phyloP scores from a whole-genome alignment of 495 filamentous ascomycete genomes.

The Aspergillus saccharolyticus region DNA sequence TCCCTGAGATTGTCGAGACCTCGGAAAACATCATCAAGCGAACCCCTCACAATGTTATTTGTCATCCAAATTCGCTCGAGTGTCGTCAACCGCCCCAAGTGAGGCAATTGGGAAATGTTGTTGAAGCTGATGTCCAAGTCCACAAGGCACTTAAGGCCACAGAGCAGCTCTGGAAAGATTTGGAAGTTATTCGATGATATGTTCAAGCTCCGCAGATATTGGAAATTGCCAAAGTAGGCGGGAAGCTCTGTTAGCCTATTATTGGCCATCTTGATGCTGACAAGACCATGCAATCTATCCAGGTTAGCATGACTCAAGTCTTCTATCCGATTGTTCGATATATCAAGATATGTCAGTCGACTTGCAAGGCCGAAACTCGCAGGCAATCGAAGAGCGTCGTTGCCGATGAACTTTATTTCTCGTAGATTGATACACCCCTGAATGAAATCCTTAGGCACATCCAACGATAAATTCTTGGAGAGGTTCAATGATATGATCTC shows the following conservation, averaged over 20 bases:
- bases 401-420: conserved; percentile 90
- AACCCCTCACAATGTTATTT: conserved; percentile 79
- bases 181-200: conserved; percentile 89
- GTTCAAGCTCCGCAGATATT: conserved; percentile 72
- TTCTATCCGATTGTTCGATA: conserved; percentile 90
- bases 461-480: conserved; percentile 83
- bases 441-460: conserved; percentile 95
- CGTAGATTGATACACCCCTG: conserved; percentile 85
- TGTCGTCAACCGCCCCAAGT: conserved; percentile 69
- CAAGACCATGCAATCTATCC: conserved; percentile 61
- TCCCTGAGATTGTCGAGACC: conserved; percentile 75
- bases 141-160: conserved; percentile 73
- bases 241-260: conserved; percentile 79
- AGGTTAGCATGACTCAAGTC: conserved; percentile 80
- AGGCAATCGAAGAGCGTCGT: conserved; percentile 85
- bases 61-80: conserved; percentile 91
- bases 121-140: conserved; percentile 99
- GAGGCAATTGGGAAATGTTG: conserved; percentile 67
- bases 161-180: conserved; percentile 77
- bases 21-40: conserved; percentile 64
- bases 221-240: conserved; percentile 72
- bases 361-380: conserved; percentile 76
- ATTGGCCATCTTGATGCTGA: conserved; percentile 89
- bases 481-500: conserved; percentile 95
- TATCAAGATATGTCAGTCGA: conserved; percentile 80